These are phyloP conservation scores for Psilocybe azurescens DNA, from an alignment of 768 basidiomycete genomes.

Conservation along the genomic window DNA sequence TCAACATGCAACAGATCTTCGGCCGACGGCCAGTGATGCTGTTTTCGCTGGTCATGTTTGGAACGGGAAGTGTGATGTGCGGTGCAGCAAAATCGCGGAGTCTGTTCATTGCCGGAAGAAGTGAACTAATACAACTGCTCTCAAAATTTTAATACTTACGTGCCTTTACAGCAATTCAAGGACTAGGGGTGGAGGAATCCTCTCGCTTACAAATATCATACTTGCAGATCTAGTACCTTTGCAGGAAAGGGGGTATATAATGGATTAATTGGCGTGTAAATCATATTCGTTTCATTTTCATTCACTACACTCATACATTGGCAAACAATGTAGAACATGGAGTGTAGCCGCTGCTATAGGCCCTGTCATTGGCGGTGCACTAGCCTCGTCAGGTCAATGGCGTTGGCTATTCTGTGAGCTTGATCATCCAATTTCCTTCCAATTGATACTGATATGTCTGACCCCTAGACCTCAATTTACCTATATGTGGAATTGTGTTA, in stretches of 20 bases:
- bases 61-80: slow-evolving; percentile 1
- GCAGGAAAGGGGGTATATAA: not conserved
- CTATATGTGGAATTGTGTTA: too few relatives aligned
- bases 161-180: slow-evolving; percentile 3
- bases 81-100: not conserved
- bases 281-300: too few relatives aligned
- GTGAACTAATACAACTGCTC: not conserved
- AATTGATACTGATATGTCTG: too few relatives aligned
- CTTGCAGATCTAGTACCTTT: slow-evolving; percentile 7
- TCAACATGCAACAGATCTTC: not conserved
- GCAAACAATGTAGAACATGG: slow-evolving; percentile 29
- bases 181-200: slow-evolving; percentile 4
- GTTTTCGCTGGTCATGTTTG: not conserved
- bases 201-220: not conserved
- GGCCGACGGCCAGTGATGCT: not conserved
- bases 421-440: slow-evolving; percentile 40
- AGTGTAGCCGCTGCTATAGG: slow-evolving; percentile 39
- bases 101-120: not conserved
- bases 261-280: not conserved
- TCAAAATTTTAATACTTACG: too few relatives aligned
- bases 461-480: too few relatives aligned
- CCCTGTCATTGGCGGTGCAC: slow-evolving; percentile 39
- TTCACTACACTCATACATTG: too few relatives aligned
- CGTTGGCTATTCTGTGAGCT: slow-evolving; percentile 46
- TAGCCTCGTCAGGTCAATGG: slow-evolving; percentile 39